phyloP scores from a whole-genome alignment of 1,284 basidiomycete species.

The Cryptococcus amylolentus region DNA sequence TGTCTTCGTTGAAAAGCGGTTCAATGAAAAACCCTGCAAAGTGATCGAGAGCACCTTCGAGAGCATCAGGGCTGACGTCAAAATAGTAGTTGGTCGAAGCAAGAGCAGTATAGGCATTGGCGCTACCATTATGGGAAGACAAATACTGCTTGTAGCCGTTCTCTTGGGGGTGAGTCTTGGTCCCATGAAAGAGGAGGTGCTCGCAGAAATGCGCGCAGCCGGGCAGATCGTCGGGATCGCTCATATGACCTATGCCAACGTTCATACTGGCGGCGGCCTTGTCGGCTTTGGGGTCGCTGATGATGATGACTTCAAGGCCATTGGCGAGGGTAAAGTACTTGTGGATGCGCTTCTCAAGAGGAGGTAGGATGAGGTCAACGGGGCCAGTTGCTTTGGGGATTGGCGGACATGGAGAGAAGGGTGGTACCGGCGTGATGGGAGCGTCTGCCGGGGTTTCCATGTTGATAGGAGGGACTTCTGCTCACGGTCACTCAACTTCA shows the following conservation, averaged over 20 bases:
- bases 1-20: conserved; percentile 70
- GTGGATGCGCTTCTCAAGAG: conserved; percentile 71
- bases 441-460: background rate
- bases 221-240: conserved; percentile 72
- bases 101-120: conserved; percentile 92
- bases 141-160: conserved; percentile 92
- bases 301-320: conserved; percentile 77
- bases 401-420: conserved; percentile 33
- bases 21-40: conserved; percentile 94
- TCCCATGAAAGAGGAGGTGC: conserved; percentile 84
- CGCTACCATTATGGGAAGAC: conserved; percentile 83
- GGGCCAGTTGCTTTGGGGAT: conserved; percentile 38
- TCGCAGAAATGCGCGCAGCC: conserved; percentile 58
- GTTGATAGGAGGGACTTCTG: background rate
- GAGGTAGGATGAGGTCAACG: conserved; percentile 58
- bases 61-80: conserved; percentile 74
- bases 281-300: conserved; percentile 84
- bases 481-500: no score
- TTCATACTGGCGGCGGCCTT: conserved; percentile 93
- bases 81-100: conserved; percentile 85
- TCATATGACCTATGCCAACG: conserved; percentile 92
- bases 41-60: conserved; percentile 79
- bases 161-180: conserved; percentile 70
- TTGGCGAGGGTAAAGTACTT: conserved; percentile 80
- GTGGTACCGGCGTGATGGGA: background rate